Base-by-base conservation (phyloP, 176 grass and related monocot species). In the Neostapfia colusana region DNA sequence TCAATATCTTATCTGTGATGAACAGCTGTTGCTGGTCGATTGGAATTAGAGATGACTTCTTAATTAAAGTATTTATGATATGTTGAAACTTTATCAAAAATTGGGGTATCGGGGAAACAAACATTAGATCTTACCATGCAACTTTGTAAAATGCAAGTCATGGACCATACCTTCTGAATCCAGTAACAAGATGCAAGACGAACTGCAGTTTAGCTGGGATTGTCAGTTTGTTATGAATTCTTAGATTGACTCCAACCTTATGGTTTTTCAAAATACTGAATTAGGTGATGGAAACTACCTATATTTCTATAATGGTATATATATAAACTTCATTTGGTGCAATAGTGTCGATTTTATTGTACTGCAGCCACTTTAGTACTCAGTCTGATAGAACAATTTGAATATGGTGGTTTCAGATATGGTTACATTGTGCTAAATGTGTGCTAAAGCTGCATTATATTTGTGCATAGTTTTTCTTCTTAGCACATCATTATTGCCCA, bases 371-470 rank as follows among this genome's bases (percentile, higher is more conserved):
- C 21, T 42, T 15, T 1, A 40, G n/a, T 17, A 37, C 31, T 73
- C 6, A 0, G 18, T 23, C 36, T 20, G 10, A 39, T 2, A n/a
- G 48, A 24, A n/a, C 45, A 35, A 31, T 31, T 31, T 31, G 31
- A 31, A 31, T 31, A 31, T 31, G 31, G 31, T 31, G 31, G 31
- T 31, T 31, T 31, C 31, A 31, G 3, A 31, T 31, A 31, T 2
- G 31, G 31, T 31, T 31, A 31, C 3, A 31, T 31, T 31, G 3
- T 17, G 16, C 26, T 61, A 17, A 80, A 41, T 50, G 24, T 40
- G 21, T 59, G 62, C 15, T 80, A 40, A 74, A 56, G 23, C 75
- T 73, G 23, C 64, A 86, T 45, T 44, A 44, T 56, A n/a, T 12
- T 4, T 16, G 63, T 65, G 26, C 12, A 31, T 31, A 41, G 54